Base-by-base conservation (phyloP, 2,329 filamentous ascomycete species). In the Neofusicoccum cordaticola region DNA sequence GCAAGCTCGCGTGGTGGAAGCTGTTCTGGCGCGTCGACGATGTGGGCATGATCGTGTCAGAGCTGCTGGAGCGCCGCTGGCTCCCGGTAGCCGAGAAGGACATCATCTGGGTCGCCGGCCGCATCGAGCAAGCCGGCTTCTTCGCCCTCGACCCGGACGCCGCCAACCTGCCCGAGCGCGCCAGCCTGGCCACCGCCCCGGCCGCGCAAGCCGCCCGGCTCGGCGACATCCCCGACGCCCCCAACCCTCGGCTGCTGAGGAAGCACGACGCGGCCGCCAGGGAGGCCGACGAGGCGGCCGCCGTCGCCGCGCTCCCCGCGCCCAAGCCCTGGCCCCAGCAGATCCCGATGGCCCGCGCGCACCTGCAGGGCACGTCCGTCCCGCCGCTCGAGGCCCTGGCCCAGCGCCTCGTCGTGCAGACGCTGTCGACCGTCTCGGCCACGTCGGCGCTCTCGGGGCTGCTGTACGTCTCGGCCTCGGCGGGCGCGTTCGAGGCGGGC, bases 21-120 rank as follows among this genome's bases (percentile, higher is more conserved):
- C 84, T 98, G 0, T 93, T 97, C 74, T 97, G 93, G 93, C 88
- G 92, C 19, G 93, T 95, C 27, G 94, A 98, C 73, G 94, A 97
- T 71, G 92, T 97, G 11, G 87, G 88, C 2, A 90, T 94, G 84
- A 88, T 97, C 63, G 88, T 90, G 2, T 86, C 88, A 0, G 90
- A 95, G 69, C 89, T 97, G 66, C 81, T 97, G 2, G 85, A 86
- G 66, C 88, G 88, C 68, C 84, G 86, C 6, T 98, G 96, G 81
- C 84, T 99, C 3, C 85, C 88, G 0, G 85, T 85, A 3, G 89
- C 93, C 0, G 93, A 97, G 76, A 88, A 89, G 70, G 89, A 88
- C 63, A 85, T 92, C n/a, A 89, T 97, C 52, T 96, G 90, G 77
- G 84, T 97, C 2, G 86, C 91, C 6, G 94, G 94, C 0, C 86